Evolutionary conservation across 805 yeast species (phyloP).

Genomic region (Candida morakotiae): DNA sequence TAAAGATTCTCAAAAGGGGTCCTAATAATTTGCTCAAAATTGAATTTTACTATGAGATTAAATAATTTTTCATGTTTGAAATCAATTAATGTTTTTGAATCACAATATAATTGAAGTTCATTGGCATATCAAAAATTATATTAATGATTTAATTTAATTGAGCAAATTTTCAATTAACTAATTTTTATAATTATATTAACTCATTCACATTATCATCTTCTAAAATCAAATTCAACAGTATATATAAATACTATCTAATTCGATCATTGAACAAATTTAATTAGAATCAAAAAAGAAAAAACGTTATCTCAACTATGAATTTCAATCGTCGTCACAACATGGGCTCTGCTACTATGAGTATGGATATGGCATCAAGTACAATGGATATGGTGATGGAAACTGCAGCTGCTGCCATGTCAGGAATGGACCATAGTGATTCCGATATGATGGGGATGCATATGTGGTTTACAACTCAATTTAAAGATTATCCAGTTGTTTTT

Average conservation of each 20-base stretch:
- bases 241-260: not conserved
- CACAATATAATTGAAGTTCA: too few species aligned
- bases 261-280: too few species aligned
- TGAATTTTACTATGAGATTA: too few species aligned
- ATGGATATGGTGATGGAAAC: constrained; percentile 12
- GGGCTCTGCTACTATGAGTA: constrained; percentile 8
- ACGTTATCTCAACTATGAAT: constrained; percentile 3
- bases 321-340: constrained; percentile 5
- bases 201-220: not conserved
- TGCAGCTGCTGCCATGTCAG: constrained; percentile 5
- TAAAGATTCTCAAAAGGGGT: too few species aligned
- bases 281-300: too few species aligned
- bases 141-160: not conserved
- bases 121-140: not conserved
- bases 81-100: too few species aligned
- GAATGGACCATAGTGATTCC: constrained; percentile 10
- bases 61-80: too few species aligned
- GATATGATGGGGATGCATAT: constrained; percentile 49
- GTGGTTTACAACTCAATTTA: constrained; percentile 49
- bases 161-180: constrained; percentile 2
- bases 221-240: not conserved
- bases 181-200: not conserved
- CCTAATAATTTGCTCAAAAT: constrained; percentile 3
- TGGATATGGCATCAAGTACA: constrained; percentile 8
- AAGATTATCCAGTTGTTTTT: constrained; percentile 62